Evolutionary conservation across 2,329 filamentous ascomycete species (phyloP).

Genomic region (Fusarium multiceps): DNA sequence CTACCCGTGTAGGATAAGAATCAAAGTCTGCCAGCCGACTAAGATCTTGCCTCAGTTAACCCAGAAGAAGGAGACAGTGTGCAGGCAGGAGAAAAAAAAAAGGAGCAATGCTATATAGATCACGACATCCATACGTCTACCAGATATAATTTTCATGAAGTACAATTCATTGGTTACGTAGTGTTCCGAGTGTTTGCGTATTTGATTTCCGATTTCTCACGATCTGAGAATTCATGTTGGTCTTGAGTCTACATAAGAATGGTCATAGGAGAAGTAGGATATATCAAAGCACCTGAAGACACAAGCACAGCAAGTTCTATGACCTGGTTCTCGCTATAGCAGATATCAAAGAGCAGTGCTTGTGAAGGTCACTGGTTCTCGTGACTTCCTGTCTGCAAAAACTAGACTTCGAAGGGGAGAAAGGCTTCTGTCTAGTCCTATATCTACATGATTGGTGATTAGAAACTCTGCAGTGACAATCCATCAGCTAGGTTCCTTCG

Average conservation of each 20-base stretch:
- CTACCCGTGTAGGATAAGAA: too few species aligned
- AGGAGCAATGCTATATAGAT: too few species aligned
- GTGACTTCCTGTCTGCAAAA: background rate
- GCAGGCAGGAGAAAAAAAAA: too few species aligned
- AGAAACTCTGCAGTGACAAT: background rate
- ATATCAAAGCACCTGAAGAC: accelerated
- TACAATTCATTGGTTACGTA: background rate
- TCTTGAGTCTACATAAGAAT: background rate
- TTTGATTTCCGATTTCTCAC: background rate
- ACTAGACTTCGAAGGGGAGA: background rate
- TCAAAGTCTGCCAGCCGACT: too few species aligned
- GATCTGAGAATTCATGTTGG: accelerated
- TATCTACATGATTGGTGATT: background rate
- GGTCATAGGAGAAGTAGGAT: background rate
- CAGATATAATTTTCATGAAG: accelerated
- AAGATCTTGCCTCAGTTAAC: too few species aligned
- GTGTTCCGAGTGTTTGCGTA: background rate
- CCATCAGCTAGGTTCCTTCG: background rate
- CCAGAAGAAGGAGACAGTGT: too few species aligned
- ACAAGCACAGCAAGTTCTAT: accelerated
- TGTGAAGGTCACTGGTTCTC: background rate
- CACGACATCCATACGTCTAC: too few species aligned
- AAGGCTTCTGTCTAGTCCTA: background rate
- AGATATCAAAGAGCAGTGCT: background rate
- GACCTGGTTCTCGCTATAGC: background rate